A percentile compares a stretch with the other conserved stretches of the same genome.
phyloP scores from a whole-genome alignment of 1,284 basidiomycete genomes.

The Puccinia hordei region DNA sequence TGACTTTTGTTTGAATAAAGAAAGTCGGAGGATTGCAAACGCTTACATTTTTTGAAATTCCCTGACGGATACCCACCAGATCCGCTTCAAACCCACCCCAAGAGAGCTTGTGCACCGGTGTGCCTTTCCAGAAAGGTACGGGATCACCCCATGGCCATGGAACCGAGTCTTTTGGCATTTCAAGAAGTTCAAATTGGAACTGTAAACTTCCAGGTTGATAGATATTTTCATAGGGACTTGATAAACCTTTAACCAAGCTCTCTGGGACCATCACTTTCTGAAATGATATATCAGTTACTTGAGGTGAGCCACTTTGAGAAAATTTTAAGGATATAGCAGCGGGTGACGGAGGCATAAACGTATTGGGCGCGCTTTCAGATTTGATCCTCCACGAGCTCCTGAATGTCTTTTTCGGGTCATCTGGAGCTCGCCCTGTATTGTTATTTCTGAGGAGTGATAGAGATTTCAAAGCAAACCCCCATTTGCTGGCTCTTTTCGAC shows the following conservation, averaged over 20 bases:
- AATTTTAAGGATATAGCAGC: constrained; percentile 10
- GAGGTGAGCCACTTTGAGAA: background rate
- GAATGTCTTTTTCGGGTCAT: background rate
- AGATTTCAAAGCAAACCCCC: constrained; percentile 31
- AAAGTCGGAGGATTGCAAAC: background rate
- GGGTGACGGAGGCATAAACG: constrained; percentile 7
- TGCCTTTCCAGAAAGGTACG: constrained; percentile 53
- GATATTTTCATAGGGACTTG: constrained; percentile 19
- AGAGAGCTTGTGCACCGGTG: constrained; percentile 52
- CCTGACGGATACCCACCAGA: constrained; percentile 53
- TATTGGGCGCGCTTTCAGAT: background rate
- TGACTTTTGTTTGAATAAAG: background rate
- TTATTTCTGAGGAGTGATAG: constrained; percentile 13
- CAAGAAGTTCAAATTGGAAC: constrained; percentile 7
- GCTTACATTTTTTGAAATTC: constrained; percentile 52
- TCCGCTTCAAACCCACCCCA: constrained; percentile 56
- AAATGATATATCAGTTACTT: background rate
- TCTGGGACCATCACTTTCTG: constrained; percentile 20
- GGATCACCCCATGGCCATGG: constrained; percentile 54
- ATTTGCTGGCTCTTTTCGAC: constrained; percentile 8
- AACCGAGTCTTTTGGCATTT: constrained; percentile 51
- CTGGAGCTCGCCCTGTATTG: background rate
- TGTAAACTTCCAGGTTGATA: constrained; percentile 1
- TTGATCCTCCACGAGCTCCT: constrained; percentile 10
- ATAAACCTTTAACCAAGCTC: constrained; percentile 25